Evolutionary conservation across 805 yeast species (phyloP).

Genomic region (Debaryomyces tyrocola): DNA sequence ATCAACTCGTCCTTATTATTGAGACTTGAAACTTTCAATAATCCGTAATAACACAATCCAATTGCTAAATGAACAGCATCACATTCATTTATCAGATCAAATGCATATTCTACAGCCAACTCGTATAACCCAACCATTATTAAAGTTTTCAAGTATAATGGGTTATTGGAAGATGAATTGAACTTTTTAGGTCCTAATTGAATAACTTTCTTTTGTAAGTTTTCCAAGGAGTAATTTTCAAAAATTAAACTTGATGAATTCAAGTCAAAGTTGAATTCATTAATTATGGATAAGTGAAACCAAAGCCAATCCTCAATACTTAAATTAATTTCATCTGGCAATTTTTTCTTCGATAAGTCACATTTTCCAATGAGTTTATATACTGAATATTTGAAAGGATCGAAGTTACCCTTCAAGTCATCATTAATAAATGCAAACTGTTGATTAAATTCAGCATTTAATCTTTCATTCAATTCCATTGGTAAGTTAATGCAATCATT

Average conservation of each 20-base stretch:
- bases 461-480: slow-evolving; percentile 62
- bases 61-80: slow-evolving; percentile 91
- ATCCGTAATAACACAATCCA: slow-evolving; percentile 70
- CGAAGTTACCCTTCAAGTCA: slow-evolving; percentile 47
- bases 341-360: slow-evolving; percentile 61
- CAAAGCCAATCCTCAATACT: slow-evolving; percentile 97
- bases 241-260: slow-evolving; percentile 48
- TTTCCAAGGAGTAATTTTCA: slow-evolving; percentile 70
- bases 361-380: slow-evolving; percentile 94
- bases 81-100: slow-evolving; percentile 62
- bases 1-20: slow-evolving; percentile 36
- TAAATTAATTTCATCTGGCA: slow-evolving; percentile 66
- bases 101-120: slow-evolving; percentile 66
- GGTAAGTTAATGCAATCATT: slow-evolving; percentile 60
- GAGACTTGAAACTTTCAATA: slow-evolving; percentile 51
- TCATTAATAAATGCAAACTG: slow-evolving; percentile 66
- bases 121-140: slow-evolving; percentile 80
- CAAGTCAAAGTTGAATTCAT: slow-evolving; percentile 59
- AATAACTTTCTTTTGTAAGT: slow-evolving; percentile 69
- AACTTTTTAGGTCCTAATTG: slow-evolving; percentile 75
- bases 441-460: slow-evolving; percentile 80
- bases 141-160: slow-evolving; percentile 72
- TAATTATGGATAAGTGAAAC: slow-evolving; percentile 80
- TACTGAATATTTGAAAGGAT: slow-evolving; percentile 87
- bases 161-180: slow-evolving; percentile 61